Base-by-base conservation (phyloP, 768 basidiomycete species). In the Tephrocybe sp. region DNA sequence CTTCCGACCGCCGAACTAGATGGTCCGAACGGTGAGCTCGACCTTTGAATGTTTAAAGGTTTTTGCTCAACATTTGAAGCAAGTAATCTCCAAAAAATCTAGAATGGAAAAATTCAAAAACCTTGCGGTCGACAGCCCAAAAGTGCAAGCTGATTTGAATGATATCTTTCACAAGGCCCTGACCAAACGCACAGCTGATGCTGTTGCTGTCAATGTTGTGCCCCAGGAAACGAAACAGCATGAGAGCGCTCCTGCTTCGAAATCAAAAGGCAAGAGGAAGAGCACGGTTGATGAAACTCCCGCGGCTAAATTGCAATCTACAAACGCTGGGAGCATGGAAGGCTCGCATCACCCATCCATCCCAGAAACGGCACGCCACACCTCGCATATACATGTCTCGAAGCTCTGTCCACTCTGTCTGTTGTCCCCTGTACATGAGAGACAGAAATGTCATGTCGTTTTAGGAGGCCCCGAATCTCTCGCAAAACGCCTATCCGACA, bases 381-480 rank as follows among this genome's bases (percentile, higher is more conserved):
- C 19, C 18, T 41, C 18, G 22, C 27, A 19, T 25, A 19, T 29
- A 19, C 39, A 21, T 16, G 24, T n/a, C 31, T n/a, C 37, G 31
- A 24, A 8, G 21, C 24, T 50, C 8, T 79, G 82, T 52, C 74
- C 74, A 33, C 64, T 80, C 18, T 84, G 83, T 61, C 62, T 66
- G 16, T 61, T 61, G 38, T 53, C 55, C 3, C 73, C 77, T 6
- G 65, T 69, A 31, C 83, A 85, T 53, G 64, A 70, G 45, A 75
- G 73, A n/a, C 69, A 69, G 42, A 61, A 61, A 37, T 85, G 83
- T 59, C 78, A 78, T 4, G 60, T 73, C 19, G 67, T 84, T 21
- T 50, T 65, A 21, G 69, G 68, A 30, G 77, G 79, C 9, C 58
- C 73, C 0, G 62, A 65, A 7, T 61, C 72, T 7, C 70, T 84